These are phyloP conservation scores for Paspalum notatum DNA, from an alignment of 176 grass and related monocot genomes.

Conservation along the genomic window DNA sequence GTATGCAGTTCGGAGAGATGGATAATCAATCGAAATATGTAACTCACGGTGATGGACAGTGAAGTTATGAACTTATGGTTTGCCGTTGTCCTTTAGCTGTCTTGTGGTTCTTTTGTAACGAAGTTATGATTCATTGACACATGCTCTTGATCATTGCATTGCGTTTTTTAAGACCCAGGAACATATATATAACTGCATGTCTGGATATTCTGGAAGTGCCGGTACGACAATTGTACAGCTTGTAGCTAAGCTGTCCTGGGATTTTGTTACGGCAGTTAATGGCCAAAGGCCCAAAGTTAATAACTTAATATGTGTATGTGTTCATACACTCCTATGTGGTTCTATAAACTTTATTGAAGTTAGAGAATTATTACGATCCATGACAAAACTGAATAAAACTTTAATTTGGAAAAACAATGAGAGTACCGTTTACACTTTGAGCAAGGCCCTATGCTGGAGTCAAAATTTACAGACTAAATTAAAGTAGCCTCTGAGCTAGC, in stretches of 20 bases:
- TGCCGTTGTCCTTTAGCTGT: background rate
- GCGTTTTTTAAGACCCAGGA: background rate
- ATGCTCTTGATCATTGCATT: background rate
- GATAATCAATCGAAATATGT: background rate
- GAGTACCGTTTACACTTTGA: no score
- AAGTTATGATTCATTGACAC: background rate
- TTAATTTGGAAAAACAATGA: no score
- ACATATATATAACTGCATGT: background rate
- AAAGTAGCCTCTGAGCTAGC: no score
- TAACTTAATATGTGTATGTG: no score
- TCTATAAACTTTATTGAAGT: no score
- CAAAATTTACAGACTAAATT: no score
- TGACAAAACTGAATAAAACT: no score
- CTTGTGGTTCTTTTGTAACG: background rate
- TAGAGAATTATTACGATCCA: no score
- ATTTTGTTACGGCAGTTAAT: background rate
- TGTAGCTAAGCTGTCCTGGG: background rate
- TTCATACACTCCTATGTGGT: no score
- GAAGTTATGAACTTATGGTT: conserved; percentile 10
- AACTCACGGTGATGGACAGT: background rate
- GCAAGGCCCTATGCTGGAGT: no score
- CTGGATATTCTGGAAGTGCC: background rate
- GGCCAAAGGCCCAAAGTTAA: no score
- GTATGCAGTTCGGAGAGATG: background rate
- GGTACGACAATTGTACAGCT: background rate